phyloP scores from a whole-genome alignment of 352 stramenopile genomes.

The Globisporangium okanoganense region DNA sequence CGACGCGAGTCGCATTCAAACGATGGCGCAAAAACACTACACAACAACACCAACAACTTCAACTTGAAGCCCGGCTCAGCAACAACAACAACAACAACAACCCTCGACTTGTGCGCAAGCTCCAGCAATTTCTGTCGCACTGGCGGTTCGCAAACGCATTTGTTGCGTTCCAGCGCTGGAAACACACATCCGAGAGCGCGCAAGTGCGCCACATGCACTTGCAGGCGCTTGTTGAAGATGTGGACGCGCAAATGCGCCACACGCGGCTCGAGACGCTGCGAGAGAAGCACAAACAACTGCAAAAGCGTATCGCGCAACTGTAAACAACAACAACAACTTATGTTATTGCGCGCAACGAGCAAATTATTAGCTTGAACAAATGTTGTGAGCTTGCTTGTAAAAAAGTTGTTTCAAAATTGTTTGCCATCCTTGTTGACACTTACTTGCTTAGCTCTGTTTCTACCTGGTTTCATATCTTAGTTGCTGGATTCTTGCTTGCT shows the following conservation, averaged over 20 bases:
- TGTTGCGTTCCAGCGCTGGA: slow-evolving; percentile 36
- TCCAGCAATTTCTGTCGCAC: slow-evolving; percentile 26
- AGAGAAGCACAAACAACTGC: slow-evolving; percentile 26
- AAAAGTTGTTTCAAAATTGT: background rate
- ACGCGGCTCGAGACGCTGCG: slow-evolving; percentile 23
- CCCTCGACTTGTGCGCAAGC: background rate
- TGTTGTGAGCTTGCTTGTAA: too few relatives aligned
- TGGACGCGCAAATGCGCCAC: slow-evolving; percentile 29
- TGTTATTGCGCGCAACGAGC: background rate
- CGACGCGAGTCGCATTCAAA: background rate
- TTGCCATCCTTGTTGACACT: background rate
- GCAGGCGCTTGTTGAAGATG: slow-evolving; percentile 22
- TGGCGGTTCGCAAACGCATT: slow-evolving; percentile 29
- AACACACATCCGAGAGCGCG: slow-evolving; percentile 17
- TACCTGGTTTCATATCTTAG: background rate
- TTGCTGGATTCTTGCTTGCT: background rate
- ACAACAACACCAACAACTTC: background rate
- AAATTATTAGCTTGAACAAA: too few relatives aligned
- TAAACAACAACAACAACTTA: background rate
- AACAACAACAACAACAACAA: too few relatives aligned
- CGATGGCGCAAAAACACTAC: background rate
- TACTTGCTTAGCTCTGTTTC: background rate
- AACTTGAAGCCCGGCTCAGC: slow-evolving; percentile 3
- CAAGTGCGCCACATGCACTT: slow-evolving; percentile 24
- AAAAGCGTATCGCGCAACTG: slow-evolving; percentile 12